phyloP scores from a whole-genome alignment of 1,284 basidiomycete genomes.

The Moniliophthora roreri region DNA sequence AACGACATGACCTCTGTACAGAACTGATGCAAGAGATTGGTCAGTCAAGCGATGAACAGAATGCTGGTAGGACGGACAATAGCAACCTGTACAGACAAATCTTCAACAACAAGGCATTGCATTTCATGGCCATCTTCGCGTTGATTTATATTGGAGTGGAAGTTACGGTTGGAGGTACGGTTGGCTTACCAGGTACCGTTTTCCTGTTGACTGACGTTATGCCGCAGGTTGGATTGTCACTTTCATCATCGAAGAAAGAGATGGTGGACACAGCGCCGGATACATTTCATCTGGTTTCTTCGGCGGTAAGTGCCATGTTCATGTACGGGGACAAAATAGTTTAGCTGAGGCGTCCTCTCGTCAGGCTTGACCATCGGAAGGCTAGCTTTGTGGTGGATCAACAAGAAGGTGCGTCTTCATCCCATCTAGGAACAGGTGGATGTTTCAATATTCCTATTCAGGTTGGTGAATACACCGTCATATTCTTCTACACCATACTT shows the following conservation, averaged over 20 bases:
- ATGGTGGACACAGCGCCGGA: slow-evolving; percentile 28
- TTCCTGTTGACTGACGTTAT: not conserved
- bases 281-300: slow-evolving; percentile 34
- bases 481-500: slow-evolving; percentile 38
- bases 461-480: slow-evolving; percentile 42
- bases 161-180: slow-evolving; percentile 13
- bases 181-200: not conserved
- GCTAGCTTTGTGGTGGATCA: slow-evolving; percentile 43
- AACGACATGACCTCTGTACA: not conserved
- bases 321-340: not conserved
- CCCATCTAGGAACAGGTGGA: not conserved
- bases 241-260: slow-evolving; percentile 29
- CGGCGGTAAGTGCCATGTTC: slow-evolving; percentile 15
- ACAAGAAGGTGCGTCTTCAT: slow-evolving; percentile 32
- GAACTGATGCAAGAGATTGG: slow-evolving; percentile 2
- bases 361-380: slow-evolving; percentile 41
- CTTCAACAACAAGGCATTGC: slow-evolving; percentile 43
- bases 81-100: slow-evolving; percentile 50
- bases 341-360: not conserved
- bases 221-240: slow-evolving; percentile 32
- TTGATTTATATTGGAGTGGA: slow-evolving; percentile 57
- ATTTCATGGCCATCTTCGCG: slow-evolving; percentile 51
- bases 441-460: slow-evolving; percentile 12
- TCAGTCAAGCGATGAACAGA: not conserved
- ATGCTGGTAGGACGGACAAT: slow-evolving; percentile 17